Evolutionary conservation across 495 filamentous ascomycete species (phyloP), one percentile per base, ranked within the genome.

Genomic region (Talaromyces wortmannii): DNA sequence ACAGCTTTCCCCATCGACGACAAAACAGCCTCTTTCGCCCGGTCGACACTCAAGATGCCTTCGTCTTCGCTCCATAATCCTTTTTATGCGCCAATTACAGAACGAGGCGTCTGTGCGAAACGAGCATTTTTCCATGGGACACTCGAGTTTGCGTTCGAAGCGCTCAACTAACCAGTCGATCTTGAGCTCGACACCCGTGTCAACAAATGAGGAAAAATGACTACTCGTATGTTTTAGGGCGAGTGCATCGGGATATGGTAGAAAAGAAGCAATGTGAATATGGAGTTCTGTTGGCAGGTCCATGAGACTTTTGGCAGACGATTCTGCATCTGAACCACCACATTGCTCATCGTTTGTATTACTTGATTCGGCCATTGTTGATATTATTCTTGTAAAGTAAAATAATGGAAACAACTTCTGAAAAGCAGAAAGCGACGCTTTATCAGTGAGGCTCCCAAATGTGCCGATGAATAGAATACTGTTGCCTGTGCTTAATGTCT

Each of bases 211-310:
- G 64, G 81, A 83, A 63, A 89, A 85, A 59, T 86, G 78, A 42
- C 78, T 78, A 57, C 65, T 79, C 30, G 77, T 80, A 63, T 87
- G 83, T 57, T 87, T 87, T 17, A 89, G 70, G 1, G 91, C 73
- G 72, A 90, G 61, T 74, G 86, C 65, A 86, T 92, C 72, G 62
- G 91, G 66, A 72, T 88, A 62, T 68, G 88, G 57, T 85, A 96
- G 71, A 81, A 90, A 58, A 65, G 89, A 60, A 83, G 91, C 75
- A 80, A 96, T 79, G 83, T 92, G 61, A 64, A 84, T 31, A 76
- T 87, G 85, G 30, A 89, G 76, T 61, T 89, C 85, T 18, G 82
- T 73, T 3, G 85, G 85, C 8, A 89, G 74, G 44, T 60, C 55
- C 65, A 71, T 69, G 1, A 80, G 59, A 7, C 36, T 54, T 29